Evolutionary conservation across 225 moss, liverwort and hornwort species (phyloP), one percentile per base, ranked within the genome.

Genomic region (Neckera pumila): DNA sequence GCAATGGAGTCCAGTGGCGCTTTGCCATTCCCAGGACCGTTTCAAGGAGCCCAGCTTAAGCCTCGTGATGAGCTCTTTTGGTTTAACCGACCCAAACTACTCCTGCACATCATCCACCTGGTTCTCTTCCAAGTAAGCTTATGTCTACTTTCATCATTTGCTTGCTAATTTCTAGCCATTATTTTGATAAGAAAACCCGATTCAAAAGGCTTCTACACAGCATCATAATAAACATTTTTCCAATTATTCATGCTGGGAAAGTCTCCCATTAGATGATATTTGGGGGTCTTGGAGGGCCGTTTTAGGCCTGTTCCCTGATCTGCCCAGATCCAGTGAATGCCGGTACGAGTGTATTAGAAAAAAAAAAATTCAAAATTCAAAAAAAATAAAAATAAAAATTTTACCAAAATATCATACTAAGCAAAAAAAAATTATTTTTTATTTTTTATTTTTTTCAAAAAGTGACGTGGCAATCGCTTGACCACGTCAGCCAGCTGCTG

Each of bases 31-130:
- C 69, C 85, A 1, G 89, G 86, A 14, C 87, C 86, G 31, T 92
- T 85, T 40, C 75, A 84, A 36, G 30, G 89, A 42, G n/a, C 73
- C 17, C 83, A 73, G 47, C 66, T 97, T 9, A 90, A 90, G 74
- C 95, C 93, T 53, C 88, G 94, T 9, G 96, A 96, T 80, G 90
- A 95, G 28, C 87, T 96, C 7, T 94, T 97, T 86, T 97, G 97
- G 96, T 93, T 97, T 76, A 76, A 85, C 14, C 87, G 81, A 2
- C 95, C 97, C 64, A 84, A 86, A 72, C 38, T 95, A 7, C 67
- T 95, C 19, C 92, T 97, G 59, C 56, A 84, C 21, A 28, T 95
- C 76, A 94, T 97, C 61, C 95, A 95, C 78, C 87, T 94, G 26
- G 85, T 93, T 11, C 82, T 95, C 20, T 96, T 97, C 60, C 90